phyloP scores from a whole-genome alignment of 345 rosid species.

The Erodium maritimum region DNA sequence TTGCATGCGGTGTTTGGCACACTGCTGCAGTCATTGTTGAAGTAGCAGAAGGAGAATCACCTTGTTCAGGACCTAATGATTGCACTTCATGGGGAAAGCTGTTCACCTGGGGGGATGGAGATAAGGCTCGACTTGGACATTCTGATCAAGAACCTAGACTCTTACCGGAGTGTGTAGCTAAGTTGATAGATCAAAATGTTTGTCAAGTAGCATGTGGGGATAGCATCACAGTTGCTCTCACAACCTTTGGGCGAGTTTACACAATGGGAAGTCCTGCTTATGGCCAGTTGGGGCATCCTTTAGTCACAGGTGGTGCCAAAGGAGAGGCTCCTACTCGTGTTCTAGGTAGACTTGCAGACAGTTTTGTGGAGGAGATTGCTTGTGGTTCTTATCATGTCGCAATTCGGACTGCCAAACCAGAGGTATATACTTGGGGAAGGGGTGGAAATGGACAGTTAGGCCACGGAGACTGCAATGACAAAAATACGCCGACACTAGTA shows the following conservation, averaged over 20 bases:
- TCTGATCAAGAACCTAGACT: constrained; percentile 55
- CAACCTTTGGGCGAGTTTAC: constrained; percentile 57
- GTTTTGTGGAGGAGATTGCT: constrained; percentile 53
- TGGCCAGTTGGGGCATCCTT: constrained; percentile 72
- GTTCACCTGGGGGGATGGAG: constrained; percentile 89
- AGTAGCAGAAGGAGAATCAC: constrained; percentile 26
- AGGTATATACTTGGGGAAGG: constrained; percentile 83
- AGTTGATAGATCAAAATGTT: constrained; percentile 32
- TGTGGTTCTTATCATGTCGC: constrained; percentile 83
- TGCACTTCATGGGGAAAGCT: constrained; percentile 35
- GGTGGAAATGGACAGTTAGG: constrained; percentile 78
- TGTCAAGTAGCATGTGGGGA: constrained; percentile 64
- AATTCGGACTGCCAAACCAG: constrained; percentile 48
- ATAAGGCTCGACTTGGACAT: constrained; percentile 62
- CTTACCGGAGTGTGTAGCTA: constrained; percentile 39
- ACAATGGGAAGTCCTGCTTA: constrained; percentile 63
- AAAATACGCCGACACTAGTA: constrained; percentile 43
- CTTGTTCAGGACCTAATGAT: constrained; percentile 25
- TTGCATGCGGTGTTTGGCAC: constrained; percentile 93
- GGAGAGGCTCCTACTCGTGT: constrained; percentile 49
- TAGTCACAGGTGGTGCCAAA: too few relatives aligned
- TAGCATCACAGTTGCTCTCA: constrained; percentile 61
- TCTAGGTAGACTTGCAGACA: constrained; percentile 39
- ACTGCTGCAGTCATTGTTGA: constrained; percentile 79
- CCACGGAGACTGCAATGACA: constrained; percentile 56